Evolutionary conservation across 805 yeast genomes (phyloP).

Genomic region (Ascoidea rubescens): DNA sequence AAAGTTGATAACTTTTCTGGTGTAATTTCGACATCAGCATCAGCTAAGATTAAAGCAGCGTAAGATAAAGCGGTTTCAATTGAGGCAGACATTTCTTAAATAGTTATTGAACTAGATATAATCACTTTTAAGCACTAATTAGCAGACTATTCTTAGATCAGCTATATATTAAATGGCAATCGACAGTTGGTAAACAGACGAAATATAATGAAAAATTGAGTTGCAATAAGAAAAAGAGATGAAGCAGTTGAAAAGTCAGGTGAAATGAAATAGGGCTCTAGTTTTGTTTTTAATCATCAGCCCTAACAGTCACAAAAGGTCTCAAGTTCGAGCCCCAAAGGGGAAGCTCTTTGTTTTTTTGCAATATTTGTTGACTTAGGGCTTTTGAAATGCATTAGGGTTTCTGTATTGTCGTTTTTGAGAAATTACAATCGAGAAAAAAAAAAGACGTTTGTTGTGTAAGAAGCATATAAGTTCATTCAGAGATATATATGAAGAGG

Average conservation of each 20-base stretch:
- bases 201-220: not conserved
- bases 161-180: not conserved
- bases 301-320: too few relatives aligned
- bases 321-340: too few relatives aligned
- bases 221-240: not conserved
- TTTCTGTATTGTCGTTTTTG: too few relatives aligned
- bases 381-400: too few relatives aligned
- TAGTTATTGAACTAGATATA: constrained; percentile 19
- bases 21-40: constrained; percentile 78
- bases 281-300: not conserved
- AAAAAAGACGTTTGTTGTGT: too few relatives aligned
- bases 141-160: constrained; percentile 25
- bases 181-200: not conserved
- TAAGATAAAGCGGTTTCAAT: constrained; percentile 70
- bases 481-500: too few relatives aligned
- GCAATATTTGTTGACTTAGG: too few relatives aligned
- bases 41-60: constrained; percentile 92
- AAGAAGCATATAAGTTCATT: too few relatives aligned
- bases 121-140: constrained; percentile 26
- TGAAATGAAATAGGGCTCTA: not conserved
- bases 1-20: constrained; percentile 71
- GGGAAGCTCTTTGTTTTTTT: too few relatives aligned
- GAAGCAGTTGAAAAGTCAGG: not conserved
- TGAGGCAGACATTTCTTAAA: constrained; percentile 39
- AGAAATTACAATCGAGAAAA: too few relatives aligned